Conservation (phyloP, 805 yeast species). For the Cyberlindnera veronae region DNA sequence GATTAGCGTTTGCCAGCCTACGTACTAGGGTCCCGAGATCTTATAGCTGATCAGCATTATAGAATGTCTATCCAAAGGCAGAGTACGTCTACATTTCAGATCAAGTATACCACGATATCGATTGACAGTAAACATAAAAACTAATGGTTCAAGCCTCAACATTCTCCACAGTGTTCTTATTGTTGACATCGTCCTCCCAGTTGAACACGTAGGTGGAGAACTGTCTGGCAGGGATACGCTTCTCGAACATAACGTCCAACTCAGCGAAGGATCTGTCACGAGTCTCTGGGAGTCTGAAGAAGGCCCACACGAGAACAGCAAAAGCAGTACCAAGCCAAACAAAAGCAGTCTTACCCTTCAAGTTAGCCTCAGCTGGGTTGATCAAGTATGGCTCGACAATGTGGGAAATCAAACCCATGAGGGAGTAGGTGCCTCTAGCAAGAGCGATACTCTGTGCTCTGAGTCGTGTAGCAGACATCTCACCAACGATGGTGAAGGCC, state of each 20-base stretch:
- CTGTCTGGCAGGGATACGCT: constrained; percentile 42
- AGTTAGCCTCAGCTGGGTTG: constrained; percentile 43
- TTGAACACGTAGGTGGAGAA: constrained; percentile 26
- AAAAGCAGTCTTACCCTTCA: constrained; percentile 49
- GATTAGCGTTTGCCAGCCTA: too few species aligned
- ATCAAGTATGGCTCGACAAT: constrained; percentile 47
- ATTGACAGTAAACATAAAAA: too few species aligned
- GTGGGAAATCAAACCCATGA: constrained; percentile 33
- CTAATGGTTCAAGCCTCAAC: too few species aligned
- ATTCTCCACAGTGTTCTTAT: too few species aligned
- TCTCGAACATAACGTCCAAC: constrained; percentile 50
- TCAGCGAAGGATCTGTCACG: constrained; percentile 56
- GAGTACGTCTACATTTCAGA: too few species aligned
- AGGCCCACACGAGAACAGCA: constrained; percentile 36
- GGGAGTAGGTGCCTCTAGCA: constrained; percentile 29
- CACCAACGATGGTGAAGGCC: constrained; percentile 36
- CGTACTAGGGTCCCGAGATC: too few species aligned
- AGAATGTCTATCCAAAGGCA: too few species aligned
- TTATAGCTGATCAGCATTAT: too few species aligned
- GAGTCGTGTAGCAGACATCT: constrained; percentile 36
- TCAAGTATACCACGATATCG: too few species aligned
- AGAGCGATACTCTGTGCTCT: constrained; percentile 39
- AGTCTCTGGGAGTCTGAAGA: constrained; percentile 58
- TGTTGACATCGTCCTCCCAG: constrained; percentile 18
- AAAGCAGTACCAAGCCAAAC: constrained; percentile 33